phyloP scores from a whole-genome alignment of 2,329 filamentous ascomycete genomes.

The Penicillium frequentans region DNA sequence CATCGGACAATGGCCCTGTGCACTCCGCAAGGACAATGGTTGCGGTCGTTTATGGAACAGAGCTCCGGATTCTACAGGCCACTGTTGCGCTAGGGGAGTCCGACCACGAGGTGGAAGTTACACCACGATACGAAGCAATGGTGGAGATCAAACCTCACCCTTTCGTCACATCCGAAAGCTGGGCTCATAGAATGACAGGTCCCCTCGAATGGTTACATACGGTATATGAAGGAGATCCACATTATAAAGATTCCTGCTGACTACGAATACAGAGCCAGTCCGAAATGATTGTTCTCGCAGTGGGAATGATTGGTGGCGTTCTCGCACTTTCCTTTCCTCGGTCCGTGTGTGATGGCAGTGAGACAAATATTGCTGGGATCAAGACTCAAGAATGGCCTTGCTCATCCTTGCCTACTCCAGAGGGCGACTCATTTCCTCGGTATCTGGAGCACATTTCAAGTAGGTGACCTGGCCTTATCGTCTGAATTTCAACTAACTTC shows the following conservation, averaged over 20 bases:
- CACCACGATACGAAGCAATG: constrained; percentile 5
- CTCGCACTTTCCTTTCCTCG: constrained; percentile 22
- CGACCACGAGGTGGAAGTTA: not conserved
- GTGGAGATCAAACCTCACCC: constrained; percentile 16
- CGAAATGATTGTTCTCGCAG: constrained; percentile 22
- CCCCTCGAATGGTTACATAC: constrained; percentile 32
- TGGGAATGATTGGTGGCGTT: constrained; percentile 26
- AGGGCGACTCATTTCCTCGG: constrained; percentile 5
- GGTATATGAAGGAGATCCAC: constrained; percentile 26
- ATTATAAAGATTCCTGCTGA: not conserved
- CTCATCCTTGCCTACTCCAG: constrained; percentile 4
- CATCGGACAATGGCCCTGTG: not conserved
- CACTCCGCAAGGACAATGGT: constrained; percentile 25
- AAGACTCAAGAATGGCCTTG: constrained; percentile 16
- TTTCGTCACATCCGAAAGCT: not conserved
- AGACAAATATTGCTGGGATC: constrained; percentile 1
- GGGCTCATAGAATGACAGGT: constrained; percentile 27
- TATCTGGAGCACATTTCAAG: constrained; percentile 38
- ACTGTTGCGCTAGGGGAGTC: constrained; percentile 13
- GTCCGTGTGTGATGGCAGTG: constrained; percentile 14
- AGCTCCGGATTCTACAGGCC: constrained; percentile 28
- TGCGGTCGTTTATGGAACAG: constrained; percentile 30
- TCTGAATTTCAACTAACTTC: not conserved
- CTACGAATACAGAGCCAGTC: constrained; percentile 23
- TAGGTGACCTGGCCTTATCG: constrained; percentile 12